Percentiles rank a stretch among this genome's conserved stretches.
Evolutionary conservation across 83 land plant species (phyloP).

Genomic region (Larix sibirica): DNA sequence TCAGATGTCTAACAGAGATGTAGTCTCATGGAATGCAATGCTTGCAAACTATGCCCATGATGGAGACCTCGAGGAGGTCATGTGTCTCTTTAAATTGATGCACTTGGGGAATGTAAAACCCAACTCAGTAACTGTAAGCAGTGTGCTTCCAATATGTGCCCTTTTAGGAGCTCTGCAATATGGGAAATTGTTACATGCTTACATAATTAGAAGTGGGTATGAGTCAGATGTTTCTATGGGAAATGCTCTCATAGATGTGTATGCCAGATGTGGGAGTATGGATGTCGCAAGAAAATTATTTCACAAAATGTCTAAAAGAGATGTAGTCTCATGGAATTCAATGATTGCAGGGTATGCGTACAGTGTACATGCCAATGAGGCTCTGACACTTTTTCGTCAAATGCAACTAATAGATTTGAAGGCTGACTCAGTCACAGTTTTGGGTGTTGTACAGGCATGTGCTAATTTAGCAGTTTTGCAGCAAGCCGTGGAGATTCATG

Average conservation of each 20-base stretch:
- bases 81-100: slow-evolving; percentile 6
- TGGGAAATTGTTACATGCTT: slow-evolving; percentile 14
- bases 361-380: slow-evolving; percentile 31
- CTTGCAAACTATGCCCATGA: neutral
- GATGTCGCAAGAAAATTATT: slow-evolving; percentile 25
- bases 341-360: slow-evolving; percentile 43
- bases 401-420: slow-evolving; percentile 42
- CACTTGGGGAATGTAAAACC: neutral
- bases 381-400: slow-evolving; percentile 41
- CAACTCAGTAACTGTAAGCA: neutral
- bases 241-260: slow-evolving; percentile 31
- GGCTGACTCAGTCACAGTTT: slow-evolving; percentile 14
- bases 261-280: slow-evolving; percentile 28
- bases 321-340: slow-evolving; percentile 25
- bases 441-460: neutral
- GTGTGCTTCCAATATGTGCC: neutral
- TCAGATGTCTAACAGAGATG: neutral
- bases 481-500: no score
- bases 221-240: slow-evolving; percentile 18
- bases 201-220: slow-evolving; percentile 8
- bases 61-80: slow-evolving; percentile 12
- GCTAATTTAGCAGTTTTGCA: no score
- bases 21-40: slow-evolving; percentile 14
- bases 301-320: slow-evolving; percentile 12
- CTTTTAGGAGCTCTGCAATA: neutral